Percentiles rank a stretch among this genome's conserved stretches.
These are phyloP conservation scores for Boechera retrofracta DNA, from an alignment of 345 rosid species.

Conservation along the genomic window DNA sequence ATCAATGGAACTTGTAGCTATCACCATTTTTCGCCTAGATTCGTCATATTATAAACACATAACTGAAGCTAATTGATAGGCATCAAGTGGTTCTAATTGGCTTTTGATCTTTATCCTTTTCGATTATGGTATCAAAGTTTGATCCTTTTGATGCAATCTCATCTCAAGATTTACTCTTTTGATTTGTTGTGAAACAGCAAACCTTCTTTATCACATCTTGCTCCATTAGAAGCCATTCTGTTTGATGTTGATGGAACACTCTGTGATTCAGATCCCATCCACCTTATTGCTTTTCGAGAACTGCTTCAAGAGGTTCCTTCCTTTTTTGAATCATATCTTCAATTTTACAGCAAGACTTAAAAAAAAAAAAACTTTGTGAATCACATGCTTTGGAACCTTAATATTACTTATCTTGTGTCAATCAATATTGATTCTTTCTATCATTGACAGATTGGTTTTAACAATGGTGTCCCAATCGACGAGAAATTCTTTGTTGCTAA, in stretches of 20 bases:
- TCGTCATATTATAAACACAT: too few relatives aligned
- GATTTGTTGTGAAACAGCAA: slow-evolving; percentile 52
- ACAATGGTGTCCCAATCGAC: slow-evolving; percentile 82
- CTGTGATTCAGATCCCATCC: slow-evolving; percentile 96
- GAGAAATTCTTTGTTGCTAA: slow-evolving; percentile 71
- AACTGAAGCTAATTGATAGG: neutral
- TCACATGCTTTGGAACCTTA: neutral
- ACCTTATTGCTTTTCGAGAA: slow-evolving; percentile 60
- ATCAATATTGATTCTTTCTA: slow-evolving; percentile 5
- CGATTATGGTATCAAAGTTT: neutral
- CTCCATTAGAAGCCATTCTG: slow-evolving; percentile 77
- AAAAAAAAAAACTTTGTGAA: too few relatives aligned
- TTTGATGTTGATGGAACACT: slow-evolving; percentile 98
- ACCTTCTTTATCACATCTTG: slow-evolving; percentile 58
- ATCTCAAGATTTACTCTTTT: neutral
- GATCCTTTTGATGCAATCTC: slow-evolving; percentile 17
- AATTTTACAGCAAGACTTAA: neutral
- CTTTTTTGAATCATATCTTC: neutral
- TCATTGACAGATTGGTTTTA: slow-evolving; percentile 73
- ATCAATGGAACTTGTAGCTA: slow-evolving; percentile 27
- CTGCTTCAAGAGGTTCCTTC: slow-evolving; percentile 76
- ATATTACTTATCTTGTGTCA: neutral
- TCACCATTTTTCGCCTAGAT: neutral
- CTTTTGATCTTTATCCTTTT: neutral
- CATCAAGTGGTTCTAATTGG: neutral